Percentiles rank a stretch among this genome's conserved stretches.
Conservation (phyloP, 2,329 filamentous ascomycete genomes). For the Aciculosporium take region DNA sequence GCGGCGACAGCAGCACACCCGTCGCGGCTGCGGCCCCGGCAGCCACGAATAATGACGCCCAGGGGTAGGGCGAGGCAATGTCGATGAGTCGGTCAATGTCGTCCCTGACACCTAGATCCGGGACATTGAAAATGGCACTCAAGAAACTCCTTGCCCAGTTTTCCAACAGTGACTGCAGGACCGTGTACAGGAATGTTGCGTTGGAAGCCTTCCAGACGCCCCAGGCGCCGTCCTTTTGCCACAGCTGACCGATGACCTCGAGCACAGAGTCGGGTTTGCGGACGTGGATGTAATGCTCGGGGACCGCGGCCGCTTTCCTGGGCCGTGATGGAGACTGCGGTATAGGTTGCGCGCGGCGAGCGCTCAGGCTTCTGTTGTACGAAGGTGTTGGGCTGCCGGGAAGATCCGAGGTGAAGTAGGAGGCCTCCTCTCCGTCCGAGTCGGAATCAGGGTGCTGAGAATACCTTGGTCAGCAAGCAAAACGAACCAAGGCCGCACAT, state of each 20-base stretch:
- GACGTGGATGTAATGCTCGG: constrained; percentile 51
- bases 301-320: constrained; percentile 21
- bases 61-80: constrained; percentile 65
- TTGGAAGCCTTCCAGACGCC: constrained; percentile 94
- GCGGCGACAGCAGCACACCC: constrained; percentile 66
- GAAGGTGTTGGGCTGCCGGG: constrained; percentile 40
- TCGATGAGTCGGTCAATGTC: constrained; percentile 62
- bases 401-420: constrained; percentile 63
- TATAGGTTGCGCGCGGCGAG: constrained; percentile 18
- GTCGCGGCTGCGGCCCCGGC: constrained; percentile 53
- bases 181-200: constrained; percentile 78
- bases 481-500: too few relatives aligned
- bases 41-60: constrained; percentile 64
- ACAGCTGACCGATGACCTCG: constrained; percentile 75
- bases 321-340: constrained; percentile 10
- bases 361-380: constrained; percentile 18
- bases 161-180: constrained; percentile 75
- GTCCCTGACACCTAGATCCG: constrained; percentile 63
- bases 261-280: constrained; percentile 67
- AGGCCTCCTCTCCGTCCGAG: constrained; percentile 62
- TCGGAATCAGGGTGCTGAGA: constrained; percentile 37
- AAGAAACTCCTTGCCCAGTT: constrained; percentile 84
- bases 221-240: constrained; percentile 78
- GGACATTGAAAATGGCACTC: constrained; percentile 80
- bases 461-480: neutral